Base-by-base conservation (phyloP, 495 filamentous ascomycete genomes). In the Hypomontagnella monticulosa region DNA sequence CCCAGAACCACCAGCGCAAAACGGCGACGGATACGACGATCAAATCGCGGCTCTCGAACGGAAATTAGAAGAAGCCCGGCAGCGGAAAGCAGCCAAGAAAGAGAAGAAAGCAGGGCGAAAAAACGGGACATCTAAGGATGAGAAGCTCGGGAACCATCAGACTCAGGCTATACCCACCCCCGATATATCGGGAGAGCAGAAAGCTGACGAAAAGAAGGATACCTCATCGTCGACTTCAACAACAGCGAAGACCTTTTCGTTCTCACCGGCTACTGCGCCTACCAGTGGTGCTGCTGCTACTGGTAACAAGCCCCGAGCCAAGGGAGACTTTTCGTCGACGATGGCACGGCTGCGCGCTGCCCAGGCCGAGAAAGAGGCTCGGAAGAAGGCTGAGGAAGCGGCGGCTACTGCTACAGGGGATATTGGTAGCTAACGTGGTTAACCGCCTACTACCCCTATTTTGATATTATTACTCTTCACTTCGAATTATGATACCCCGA, bases 11-110 rank as follows among this genome's bases (percentile, higher is more conserved):
- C 32, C 46, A 43, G 14, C 52, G 14, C 47, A 34, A 41, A 42
- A 54, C 33, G 33, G 36, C 10, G 72, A 55, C 37, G 53, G 47
- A 12, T 77, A 75, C 51, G 79, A 81, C 33, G 69, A 75, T 30
- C 70, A 66, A 16, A 73, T 78, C 23, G 78, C 75, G n/a, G 74
- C 77, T n/a, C 56, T 81, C 14, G 79, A 81, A 62, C 56, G 72
- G 27, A 68, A 67, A 19, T 51, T 81, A 30, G 47, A 69, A 19
- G 70, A 73, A 51, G 66, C 63, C 15, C 74, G 70, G 40, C 74
- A 76, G 33, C 71, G 77, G 33, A 80, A 78, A 65, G 70, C 69
- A 36, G 65, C 62, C 46, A 67, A 50, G 57, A 66, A 57, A 12
- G 53, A 60, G 23, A 57, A 66, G 20, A 74, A 73, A 51, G 62